Evolutionary conservation across 2,329 filamentous ascomycete species (phyloP).

Genomic region (Sporothrix curviconia): DNA sequence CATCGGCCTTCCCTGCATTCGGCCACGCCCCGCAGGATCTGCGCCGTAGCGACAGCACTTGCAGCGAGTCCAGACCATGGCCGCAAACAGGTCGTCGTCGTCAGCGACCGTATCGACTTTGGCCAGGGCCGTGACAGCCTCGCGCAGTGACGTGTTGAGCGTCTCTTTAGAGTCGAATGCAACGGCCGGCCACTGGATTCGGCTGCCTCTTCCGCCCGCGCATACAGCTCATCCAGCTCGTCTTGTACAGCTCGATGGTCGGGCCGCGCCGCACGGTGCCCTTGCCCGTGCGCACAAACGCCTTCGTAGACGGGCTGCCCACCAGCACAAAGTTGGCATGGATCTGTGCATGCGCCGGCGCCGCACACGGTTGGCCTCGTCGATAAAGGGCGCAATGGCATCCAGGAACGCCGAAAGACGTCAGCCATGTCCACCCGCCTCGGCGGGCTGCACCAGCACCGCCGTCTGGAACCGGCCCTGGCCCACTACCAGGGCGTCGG

Average conservation of each 20-base stretch:
- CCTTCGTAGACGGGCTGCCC: background rate
- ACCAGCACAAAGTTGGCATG: background rate
- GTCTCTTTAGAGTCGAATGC: background rate
- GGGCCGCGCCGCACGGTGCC: background rate
- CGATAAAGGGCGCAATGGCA: background rate
- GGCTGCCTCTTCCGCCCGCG: background rate
- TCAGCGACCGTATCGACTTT: background rate
- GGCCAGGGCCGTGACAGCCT: background rate
- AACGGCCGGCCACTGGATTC: background rate
- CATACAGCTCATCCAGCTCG: background rate
- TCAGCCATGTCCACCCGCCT: background rate
- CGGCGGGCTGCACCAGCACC: background rate
- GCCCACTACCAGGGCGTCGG: background rate
- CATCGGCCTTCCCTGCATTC: background rate
- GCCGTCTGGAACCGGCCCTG: background rate
- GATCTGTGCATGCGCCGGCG: constrained; percentile 1
- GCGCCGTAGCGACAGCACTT: background rate
- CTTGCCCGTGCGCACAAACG: background rate
- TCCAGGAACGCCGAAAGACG: background rate
- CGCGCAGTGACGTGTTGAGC: background rate
- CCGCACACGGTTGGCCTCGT: background rate
- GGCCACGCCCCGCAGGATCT: background rate
- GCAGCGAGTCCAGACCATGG: background rate
- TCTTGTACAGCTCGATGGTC: background rate
- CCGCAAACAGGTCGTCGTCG: background rate